These are phyloP conservation scores for Aspergillus candidus DNA, from an alignment of 2,329 filamentous ascomycete genomes.

Conservation along the genomic window DNA sequence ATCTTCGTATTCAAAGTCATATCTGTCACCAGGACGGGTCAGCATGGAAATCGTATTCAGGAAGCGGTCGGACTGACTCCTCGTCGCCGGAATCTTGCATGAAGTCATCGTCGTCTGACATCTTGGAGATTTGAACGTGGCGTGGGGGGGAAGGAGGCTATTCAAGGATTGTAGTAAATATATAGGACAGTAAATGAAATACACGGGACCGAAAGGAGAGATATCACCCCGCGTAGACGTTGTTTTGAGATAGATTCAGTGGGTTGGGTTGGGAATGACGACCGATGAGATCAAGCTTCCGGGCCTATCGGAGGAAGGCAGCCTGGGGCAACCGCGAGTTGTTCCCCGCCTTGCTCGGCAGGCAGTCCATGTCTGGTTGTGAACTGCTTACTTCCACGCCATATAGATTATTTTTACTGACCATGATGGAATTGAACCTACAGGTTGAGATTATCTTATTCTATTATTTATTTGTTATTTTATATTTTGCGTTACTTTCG, in stretches of 20 bases:
- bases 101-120: constrained; percentile 85
- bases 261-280: too few species aligned
- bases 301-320: constrained; percentile 17
- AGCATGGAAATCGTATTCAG: background rate
- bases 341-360: too few species aligned
- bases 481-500: too few species aligned
- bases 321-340: background rate
- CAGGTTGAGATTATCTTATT: too few species aligned
- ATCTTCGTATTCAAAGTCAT: constrained; percentile 97
- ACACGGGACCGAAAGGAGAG: too few species aligned
- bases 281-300: constrained; percentile 1
- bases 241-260: too few species aligned
- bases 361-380: too few species aligned
- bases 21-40: constrained; percentile 45
- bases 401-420: too few species aligned
- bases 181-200: background rate
- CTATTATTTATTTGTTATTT: too few species aligned
- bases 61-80: constrained; percentile 51
- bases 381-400: too few species aligned
- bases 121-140: constrained; percentile 28
- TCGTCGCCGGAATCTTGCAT: constrained; percentile 89
- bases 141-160: background rate
- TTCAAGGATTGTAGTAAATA: background rate
- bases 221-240: too few species aligned
- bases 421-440: too few species aligned